A percentile compares a stretch with the other conserved stretches of the same genome.
These are phyloP conservation scores for Yamadazyma akitaensis DNA, from an alignment of 805 yeast species.

Conservation along the genomic window DNA sequence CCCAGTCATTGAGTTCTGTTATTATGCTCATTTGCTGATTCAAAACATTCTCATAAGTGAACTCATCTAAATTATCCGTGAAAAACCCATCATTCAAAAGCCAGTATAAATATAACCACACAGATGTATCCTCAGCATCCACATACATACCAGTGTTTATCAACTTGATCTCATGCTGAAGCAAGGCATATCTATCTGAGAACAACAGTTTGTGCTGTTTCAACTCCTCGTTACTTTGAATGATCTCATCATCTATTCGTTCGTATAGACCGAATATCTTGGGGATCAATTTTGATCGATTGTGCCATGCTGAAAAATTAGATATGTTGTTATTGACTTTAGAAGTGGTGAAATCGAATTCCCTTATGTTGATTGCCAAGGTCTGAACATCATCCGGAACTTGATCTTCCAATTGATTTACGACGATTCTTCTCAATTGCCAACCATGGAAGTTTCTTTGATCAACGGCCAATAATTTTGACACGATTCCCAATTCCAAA, in stretches of 20 bases:
- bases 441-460: constrained; percentile 92
- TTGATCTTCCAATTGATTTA: constrained; percentile 33
- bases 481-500: constrained; percentile 67
- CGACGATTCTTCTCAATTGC: constrained; percentile 83
- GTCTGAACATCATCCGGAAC: neutral
- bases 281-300: constrained; percentile 68
- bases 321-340: constrained; percentile 83
- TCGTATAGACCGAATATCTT: constrained; percentile 34
- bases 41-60: constrained; percentile 38
- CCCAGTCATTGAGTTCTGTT: constrained; percentile 65
- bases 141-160: constrained; percentile 83
- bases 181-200: constrained; percentile 29
- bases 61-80: constrained; percentile 20
- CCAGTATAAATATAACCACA: constrained; percentile 91
- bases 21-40: constrained; percentile 46
- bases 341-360: constrained; percentile 72
- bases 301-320: constrained; percentile 96
- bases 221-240: constrained; percentile 1
- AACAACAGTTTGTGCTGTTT: constrained; percentile 20
- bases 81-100: constrained; percentile 48
- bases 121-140: constrained; percentile 91
- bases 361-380: constrained; percentile 41
- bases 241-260: neutral
- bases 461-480: constrained; percentile 65
- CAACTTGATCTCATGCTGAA: constrained; percentile 59